Conservation (phyloP, 345 rosid genomes). For the Hibiscus trionum region DNA sequence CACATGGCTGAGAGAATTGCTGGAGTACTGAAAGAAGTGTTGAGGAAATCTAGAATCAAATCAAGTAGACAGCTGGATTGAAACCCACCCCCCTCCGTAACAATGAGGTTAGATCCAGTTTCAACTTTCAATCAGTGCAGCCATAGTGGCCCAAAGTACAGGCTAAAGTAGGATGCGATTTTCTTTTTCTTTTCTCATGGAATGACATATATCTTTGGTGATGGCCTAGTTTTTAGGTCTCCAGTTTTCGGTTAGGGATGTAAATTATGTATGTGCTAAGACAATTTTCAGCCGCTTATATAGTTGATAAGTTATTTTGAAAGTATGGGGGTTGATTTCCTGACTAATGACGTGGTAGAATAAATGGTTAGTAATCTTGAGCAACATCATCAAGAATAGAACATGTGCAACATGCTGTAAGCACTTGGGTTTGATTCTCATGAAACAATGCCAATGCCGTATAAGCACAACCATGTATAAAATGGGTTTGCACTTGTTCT, state of each 20-base stretch:
- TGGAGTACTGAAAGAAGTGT: slow-evolving; percentile 31
- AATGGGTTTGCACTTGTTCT: no score
- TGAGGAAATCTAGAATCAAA: slow-evolving; percentile 17
- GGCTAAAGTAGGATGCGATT: not conserved
- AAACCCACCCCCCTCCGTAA: not conserved
- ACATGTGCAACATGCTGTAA: no score
- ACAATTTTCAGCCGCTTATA: slow-evolving; percentile 6
- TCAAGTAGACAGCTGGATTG: not conserved
- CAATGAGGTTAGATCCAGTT: not conserved
- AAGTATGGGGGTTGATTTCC: not conserved
- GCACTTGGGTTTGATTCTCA: no score
- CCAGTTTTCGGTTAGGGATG: slow-evolving; percentile 10
- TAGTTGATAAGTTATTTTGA: not conserved
- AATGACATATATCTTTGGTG: not conserved
- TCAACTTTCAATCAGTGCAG: not conserved
- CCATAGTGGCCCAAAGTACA: not conserved
- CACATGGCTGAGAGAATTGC: slow-evolving; percentile 44
- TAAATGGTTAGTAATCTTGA: no score
- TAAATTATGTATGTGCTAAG: slow-evolving; percentile 25
- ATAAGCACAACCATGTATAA: no score
- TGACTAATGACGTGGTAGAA: not conserved
- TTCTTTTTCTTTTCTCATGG: not conserved
- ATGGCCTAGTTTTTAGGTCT: not conserved
- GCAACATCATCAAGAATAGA: no score
- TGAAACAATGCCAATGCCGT: no score